phyloP scores from a whole-genome alignment of 257 asterid species.

The Apocynum venetum region DNA sequence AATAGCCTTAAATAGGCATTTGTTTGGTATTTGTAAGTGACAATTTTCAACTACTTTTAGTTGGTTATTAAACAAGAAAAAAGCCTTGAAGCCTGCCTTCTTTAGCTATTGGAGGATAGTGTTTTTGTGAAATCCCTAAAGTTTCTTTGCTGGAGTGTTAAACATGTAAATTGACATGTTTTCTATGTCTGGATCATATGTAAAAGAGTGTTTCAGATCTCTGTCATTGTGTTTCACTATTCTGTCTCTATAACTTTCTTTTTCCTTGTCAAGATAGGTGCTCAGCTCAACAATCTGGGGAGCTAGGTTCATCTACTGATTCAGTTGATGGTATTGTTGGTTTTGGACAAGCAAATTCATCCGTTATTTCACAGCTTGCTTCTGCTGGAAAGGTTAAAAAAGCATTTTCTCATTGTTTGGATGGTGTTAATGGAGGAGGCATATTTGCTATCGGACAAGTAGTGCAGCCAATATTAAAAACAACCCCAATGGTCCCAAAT shows the following conservation, averaged over 20 bases:
- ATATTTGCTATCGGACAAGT: conserved; percentile 94
- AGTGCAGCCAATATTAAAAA: conserved; percentile 69
- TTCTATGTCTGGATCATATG: neutral
- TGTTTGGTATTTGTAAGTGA: neutral
- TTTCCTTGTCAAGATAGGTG: conserved; percentile 58
- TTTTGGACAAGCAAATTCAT: conserved; percentile 93
- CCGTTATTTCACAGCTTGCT: conserved; percentile 93
- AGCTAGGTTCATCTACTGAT: conserved; percentile 73
- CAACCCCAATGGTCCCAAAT: conserved; percentile 71
- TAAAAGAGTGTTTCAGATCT: neutral
- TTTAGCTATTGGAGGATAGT: neutral
- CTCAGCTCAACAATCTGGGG: conserved; percentile 84
- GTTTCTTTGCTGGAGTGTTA: neutral
- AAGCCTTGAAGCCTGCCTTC: neutral
- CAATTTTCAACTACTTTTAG: neutral
- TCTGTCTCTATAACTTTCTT: conserved; percentile 25
- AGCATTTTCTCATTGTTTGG: conserved; percentile 92
- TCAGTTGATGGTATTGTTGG: conserved; percentile 97
- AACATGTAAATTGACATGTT: neutral
- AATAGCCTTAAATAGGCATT: neutral
- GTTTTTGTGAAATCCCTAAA: neutral
- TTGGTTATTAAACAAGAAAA: neutral
- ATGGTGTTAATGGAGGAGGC: conserved; percentile 82
- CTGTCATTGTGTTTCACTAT: neutral
- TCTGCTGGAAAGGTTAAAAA: conserved; percentile 65